phyloP scores from a whole-genome alignment of 129 eudicot genomes.

The Helichrysum umbraculigerum region DNA sequence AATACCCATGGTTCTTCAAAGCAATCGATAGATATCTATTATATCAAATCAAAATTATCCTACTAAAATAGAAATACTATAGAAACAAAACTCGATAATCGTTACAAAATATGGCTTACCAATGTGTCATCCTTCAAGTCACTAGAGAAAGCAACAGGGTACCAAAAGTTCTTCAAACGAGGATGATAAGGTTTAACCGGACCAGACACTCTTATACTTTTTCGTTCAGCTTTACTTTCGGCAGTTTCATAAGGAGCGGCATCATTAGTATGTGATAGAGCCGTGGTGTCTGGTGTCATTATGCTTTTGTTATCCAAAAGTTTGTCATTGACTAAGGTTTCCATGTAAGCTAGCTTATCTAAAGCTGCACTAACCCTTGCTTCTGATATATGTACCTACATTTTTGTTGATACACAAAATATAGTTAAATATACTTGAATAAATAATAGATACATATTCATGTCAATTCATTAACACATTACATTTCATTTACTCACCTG shows the following conservation, averaged over 20 bases:
- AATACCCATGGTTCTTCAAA: conserved; percentile 97
- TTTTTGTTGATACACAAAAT: conserved; percentile 9
- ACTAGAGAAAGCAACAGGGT: conserved; percentile 76
- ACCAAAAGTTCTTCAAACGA: conserved; percentile 77
- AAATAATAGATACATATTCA: background rate
- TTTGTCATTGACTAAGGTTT: conserved; percentile 86
- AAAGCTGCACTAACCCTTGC: conserved; percentile 78
- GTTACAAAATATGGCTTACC: conserved; percentile 27
- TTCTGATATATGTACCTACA: conserved; percentile 96
- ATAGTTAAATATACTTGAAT: background rate
- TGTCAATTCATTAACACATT: background rate
- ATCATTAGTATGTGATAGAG: conserved; percentile 53
- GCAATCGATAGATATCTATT: conserved; percentile 81
- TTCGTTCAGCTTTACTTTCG: conserved; percentile 43
- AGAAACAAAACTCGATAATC: background rate
- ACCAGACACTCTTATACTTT: conserved; percentile 66
- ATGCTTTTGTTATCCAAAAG: conserved; percentile 65
- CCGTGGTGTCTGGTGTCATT: conserved; percentile 38
- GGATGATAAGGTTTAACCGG: conserved; percentile 69
- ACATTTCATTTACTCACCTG: conserved; percentile 47
- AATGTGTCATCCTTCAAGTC: conserved; percentile 67
- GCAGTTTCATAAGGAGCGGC: conserved; percentile 35
- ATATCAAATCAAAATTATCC: background rate
- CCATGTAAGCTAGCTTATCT: conserved; percentile 97
- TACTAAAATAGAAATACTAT: background rate